Base-by-base conservation (phyloP, 139 green algal species). In the Gonium pectorale region DNA sequence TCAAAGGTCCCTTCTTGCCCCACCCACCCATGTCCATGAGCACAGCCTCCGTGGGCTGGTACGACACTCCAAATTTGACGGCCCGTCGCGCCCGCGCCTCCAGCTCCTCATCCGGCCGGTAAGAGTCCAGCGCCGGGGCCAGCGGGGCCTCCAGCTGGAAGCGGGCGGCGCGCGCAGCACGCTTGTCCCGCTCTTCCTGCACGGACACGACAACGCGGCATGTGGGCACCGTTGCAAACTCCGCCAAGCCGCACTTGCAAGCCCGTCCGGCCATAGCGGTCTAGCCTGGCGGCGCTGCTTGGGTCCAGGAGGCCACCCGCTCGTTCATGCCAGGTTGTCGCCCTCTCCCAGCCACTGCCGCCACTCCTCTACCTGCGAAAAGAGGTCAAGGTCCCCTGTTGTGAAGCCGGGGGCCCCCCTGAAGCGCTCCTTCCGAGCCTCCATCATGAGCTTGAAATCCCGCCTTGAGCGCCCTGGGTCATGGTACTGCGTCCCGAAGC, bases 171-270 rank as follows among this genome's bases (percentile, higher is more conserved):
- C 95, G 90, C 11, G 90, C 75, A 27, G 69, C 54, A 0, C 89
- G 88, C 86, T 95, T 95, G 0, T 82, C 83, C 0, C 79, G 33
- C 85, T 98, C 95, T 83, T 96, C 95, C 89, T 97, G 86, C 54
- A 67, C n/a, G n/a, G n/a, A n/a, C n/a, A n/a, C n/a, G n/a, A n/a
- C n/a, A n/a, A n/a, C n/a, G n/a, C n/a, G n/a, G n/a, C n/a, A n/a
- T n/a, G n/a, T n/a, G n/a, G n/a, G n/a, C n/a, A n/a, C n/a, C n/a
- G n/a, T n/a, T n/a, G n/a, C n/a, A n/a, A n/a, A n/a, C n/a, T n/a
- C n/a, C n/a, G n/a, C n/a, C n/a, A n/a, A n/a, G n/a, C n/a, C n/a
- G n/a, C n/a, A n/a, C n/a, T n/a, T n/a, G n/a, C n/a, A n/a, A n/a
- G n/a, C n/a, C n/a, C n/a, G n/a, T n/a, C n/a, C n/a, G n/a, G n/a